Evolutionary conservation across 768 basidiomycete genomes (phyloP), one percentile per base, ranked within the genome.

Genomic region (Trametes sanguinea): DNA sequence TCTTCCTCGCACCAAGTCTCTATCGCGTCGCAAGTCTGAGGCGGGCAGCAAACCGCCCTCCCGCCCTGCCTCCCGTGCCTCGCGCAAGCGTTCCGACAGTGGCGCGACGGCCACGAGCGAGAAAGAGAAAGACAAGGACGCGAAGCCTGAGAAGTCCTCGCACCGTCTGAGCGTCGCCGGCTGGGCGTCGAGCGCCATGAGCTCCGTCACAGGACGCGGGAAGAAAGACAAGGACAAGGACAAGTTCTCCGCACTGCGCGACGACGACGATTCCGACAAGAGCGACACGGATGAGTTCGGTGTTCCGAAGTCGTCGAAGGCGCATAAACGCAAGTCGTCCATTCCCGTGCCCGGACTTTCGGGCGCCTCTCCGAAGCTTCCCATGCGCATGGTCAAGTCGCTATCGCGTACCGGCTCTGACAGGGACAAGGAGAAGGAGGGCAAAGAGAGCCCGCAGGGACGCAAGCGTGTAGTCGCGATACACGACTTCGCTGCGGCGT

Each of bases 111-210:
- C 74, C 2, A 72, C 59, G 64, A 60, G 78, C 72, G 43, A 65
- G 51, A 76, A 75, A 32, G 68, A 68, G 51, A 69, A 71, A 56
- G 67, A 68, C 17, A 71, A 67, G 46, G 64, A 68, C 16, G 51
- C 60, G 52, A 68, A 68, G 61, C 55, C 70, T n/a, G 29, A 77
- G 73, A 61, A 80, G 80, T 63, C 14, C 17, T 67, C 65, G 6
- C 57, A 76, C 77, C 69, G 82, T 76, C 68, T 72, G 57, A 75
- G 69, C 43, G 77, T 88, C 17, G 76, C 83, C 2, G 85, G 83
- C 6, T 91, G 90, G 87, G 88, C 87, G 13, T 83, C 84, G 53
- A 85, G 72, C 71, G 87, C 86, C 39, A 83, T 89, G 51, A 84
- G 77, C 46, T 83, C 83, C 35, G 79, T 90, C 50, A 79, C 85